Base-by-base conservation (phyloP, 192 early-diverging fungal genomes). In the Obelidium mucronatum region DNA sequence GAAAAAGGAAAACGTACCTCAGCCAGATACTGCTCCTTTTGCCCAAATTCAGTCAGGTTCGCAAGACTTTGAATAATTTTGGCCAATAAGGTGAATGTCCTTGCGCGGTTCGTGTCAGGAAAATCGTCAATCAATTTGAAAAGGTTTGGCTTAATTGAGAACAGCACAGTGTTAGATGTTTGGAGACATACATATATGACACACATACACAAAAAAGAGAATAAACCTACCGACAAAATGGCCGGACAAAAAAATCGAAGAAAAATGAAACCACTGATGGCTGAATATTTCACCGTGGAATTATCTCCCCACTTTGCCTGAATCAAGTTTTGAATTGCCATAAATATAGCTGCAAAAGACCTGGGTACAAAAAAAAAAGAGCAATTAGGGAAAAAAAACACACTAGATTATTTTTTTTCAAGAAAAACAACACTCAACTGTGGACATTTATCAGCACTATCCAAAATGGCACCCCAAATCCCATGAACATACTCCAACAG, bases 1-100 rank as follows among this genome's bases (percentile, higher is more conserved):
- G 33, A 48, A 52, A 73, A 3, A 34, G 42, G 35, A 1, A 15
- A 3, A 15, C 70, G 19, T 36, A 73, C 70, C 13, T 33, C 73
- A 13, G 42, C 76, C 88, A 90, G 86, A 44, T 86, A 82, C 26
- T 82, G 82, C 78, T 90, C 88, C 64, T 90, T 90, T 28, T 78
- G 74, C 28, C 84, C 84, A 80, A 90, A 90, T 44, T 82, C 75
- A 1, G 82, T 73, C 65, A 90, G 61, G 73, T 89, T 89, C 0
- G 88, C 88, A n/a, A 90, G 69, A 60, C 85, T 88, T 56, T 90
- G 88, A 31, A 90, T 34, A 54, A 87, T 89, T 75, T 90, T 90
- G 22, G 83, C 83, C 55, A 90, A 73, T 19, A 90, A 77, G 0
- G 84, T 86, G 35, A 90, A 75, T 1, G 81, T 90, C 51, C 88